Conservation (phyloP, 345 rosid species). For the Mallotus nudiflorus region DNA sequence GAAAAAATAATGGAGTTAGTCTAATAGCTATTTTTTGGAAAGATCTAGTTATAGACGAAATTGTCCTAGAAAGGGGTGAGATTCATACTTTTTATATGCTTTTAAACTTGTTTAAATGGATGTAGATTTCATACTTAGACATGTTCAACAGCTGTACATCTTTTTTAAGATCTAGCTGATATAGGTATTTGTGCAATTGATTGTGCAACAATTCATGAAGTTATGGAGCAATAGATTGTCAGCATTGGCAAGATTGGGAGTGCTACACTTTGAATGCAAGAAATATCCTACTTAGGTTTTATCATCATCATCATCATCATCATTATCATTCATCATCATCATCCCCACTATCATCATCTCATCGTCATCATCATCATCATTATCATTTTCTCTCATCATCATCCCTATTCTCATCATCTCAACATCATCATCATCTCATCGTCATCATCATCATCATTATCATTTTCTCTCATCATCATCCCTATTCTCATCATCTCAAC, state of each 20-base stretch:
- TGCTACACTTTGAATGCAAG: slow-evolving; percentile 93
- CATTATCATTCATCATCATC: too few species aligned
- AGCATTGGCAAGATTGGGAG: slow-evolving; percentile 99
- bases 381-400: too few species aligned
- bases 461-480: too few species aligned
- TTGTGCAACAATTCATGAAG: slow-evolving; percentile 97
- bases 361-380: too few species aligned
- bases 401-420: too few species aligned
- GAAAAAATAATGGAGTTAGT: slow-evolving; percentile 98
- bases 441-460: too few species aligned
- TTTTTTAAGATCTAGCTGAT: slow-evolving; percentile 88
- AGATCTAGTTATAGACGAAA: slow-evolving; percentile 94
- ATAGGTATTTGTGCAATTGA: slow-evolving; percentile 99
- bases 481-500: too few species aligned
- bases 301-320: too few species aligned
- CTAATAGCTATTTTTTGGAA: slow-evolving; percentile 95
- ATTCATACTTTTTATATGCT: slow-evolving; percentile 2
- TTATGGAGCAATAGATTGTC: slow-evolving; percentile 99
- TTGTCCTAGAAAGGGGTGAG: slow-evolving; percentile 98
- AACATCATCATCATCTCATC: too few species aligned
- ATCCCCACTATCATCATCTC: too few species aligned
- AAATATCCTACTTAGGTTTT: too few species aligned
- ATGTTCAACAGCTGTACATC: slow-evolving; percentile 10
- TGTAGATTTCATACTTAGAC: background rate
- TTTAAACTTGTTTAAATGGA: background rate